Conservation (phyloP, 2,329 filamentous ascomycete species). For the Alternaria consortialis region DNA sequence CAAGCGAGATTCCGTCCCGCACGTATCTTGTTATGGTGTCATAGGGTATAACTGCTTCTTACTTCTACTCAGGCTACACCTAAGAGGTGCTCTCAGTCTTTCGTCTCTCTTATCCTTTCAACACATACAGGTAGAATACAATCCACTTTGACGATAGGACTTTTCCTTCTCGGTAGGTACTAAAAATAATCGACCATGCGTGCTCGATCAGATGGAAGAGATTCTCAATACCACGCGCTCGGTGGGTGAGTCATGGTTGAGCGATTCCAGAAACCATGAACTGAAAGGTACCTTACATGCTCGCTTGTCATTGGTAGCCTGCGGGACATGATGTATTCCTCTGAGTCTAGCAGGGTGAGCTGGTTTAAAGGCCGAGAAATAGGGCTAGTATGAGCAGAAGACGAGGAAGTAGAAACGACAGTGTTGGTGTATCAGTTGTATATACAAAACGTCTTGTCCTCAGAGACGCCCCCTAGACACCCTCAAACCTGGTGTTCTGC, state of each 20-base stretch:
- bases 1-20: background rate
- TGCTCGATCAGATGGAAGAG: no score
- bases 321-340: background rate
- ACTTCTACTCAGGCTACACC: background rate
- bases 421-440: background rate
- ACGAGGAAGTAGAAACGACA: background rate
- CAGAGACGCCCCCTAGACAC: background rate
- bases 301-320: no score
- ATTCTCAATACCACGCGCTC: no score
- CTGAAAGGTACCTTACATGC: no score
- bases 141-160: no score
- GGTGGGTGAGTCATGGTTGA: no score
- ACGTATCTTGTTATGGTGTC: background rate
- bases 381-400: background rate
- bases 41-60: background rate
- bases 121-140: no score
- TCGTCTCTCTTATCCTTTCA: no score
- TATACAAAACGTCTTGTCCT: background rate
- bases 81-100: no score
- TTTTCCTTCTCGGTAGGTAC: no score
- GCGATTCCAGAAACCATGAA: no score
- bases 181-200: no score
- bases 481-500: background rate
- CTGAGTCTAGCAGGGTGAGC: background rate
- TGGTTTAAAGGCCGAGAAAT: background rate